These are phyloP conservation scores for Ogataea saltuana DNA, from an alignment of 805 yeast genomes.

Conservation along the genomic window DNA sequence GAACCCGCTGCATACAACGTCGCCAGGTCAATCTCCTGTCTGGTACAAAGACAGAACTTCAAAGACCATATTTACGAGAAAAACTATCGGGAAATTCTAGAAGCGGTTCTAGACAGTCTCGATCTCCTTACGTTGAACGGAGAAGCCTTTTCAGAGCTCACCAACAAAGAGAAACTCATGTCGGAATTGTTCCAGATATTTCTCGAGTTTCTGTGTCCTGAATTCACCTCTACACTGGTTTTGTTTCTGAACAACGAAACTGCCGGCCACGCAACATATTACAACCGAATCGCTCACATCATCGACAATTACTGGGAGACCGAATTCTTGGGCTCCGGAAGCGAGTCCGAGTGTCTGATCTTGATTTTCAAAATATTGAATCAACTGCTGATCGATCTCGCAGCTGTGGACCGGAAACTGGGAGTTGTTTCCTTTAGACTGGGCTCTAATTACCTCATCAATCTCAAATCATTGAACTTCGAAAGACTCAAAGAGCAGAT, in stretches of 20 bases:
- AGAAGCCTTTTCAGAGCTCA: background rate
- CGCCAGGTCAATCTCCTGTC: constrained; percentile 28
- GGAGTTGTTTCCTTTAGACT: constrained; percentile 41
- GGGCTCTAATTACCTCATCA: constrained; percentile 40
- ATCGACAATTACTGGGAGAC: constrained; percentile 18
- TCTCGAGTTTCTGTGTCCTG: constrained; percentile 23
- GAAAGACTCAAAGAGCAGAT: constrained; percentile 46
- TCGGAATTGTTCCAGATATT: constrained; percentile 24
- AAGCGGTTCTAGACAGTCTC: constrained; percentile 18
- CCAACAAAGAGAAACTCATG: constrained; percentile 24
- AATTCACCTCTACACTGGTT: constrained; percentile 18
- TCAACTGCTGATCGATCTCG: constrained; percentile 42
- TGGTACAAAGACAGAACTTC: constrained; percentile 29
- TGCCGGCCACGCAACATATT: constrained; percentile 10
- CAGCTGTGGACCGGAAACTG: constrained; percentile 41
- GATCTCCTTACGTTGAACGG: constrained; percentile 15
- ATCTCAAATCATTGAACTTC: constrained; percentile 42
- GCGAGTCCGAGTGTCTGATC: constrained; percentile 30
- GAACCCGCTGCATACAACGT: constrained; percentile 36
- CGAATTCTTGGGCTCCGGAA: constrained; percentile 19
- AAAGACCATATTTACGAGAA: constrained; percentile 27
- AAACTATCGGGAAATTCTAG: constrained; percentile 22
- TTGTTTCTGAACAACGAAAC: constrained; percentile 15
- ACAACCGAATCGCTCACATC: constrained; percentile 18
- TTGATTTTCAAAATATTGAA: constrained; percentile 46